Evolutionary conservation across 75 land plant genomes (phyloP), one percentile per base, ranked within the genome.

Genomic region (Selaginella moellendorffii): DNA sequence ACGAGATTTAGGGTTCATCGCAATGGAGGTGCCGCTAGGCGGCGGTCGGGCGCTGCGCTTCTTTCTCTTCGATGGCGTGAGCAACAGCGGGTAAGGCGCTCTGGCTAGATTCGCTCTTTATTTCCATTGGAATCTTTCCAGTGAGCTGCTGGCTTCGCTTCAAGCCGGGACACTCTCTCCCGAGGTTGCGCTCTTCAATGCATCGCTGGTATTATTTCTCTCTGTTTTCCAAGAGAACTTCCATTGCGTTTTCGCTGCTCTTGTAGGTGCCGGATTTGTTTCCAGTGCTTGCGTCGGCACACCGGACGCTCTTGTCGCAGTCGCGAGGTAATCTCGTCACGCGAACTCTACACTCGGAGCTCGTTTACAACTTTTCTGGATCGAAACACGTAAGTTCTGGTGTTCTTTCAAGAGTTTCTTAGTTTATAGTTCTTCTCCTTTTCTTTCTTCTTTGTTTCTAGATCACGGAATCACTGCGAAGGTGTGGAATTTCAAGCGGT

Each of bases 301-400:
- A 91, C 52, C 87, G 87, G 63, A 63, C 95, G n/a, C 78, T 82
- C 51, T 1, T 88, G 8, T 30, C 97, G 30, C 86, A 85, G 63
- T 70, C 84, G 31, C 68, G 93, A 65, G 84, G 67, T 0, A 65
- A 79, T 29, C 77, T 91, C 52, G 80, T 79, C 0, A 88, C 93
- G 8, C 78, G 84, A 24, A 87, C 89, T 28, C 69, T 79, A 30
- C 97, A 87, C 65, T 87, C 97, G 29, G 97, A 91, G 77, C 85
- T 91, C 54, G 84, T 91, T 56, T 91, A 80, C 72, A 91, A 91
- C 62, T 91, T 82, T 63, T 87, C 97, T 10, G 92, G 86, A 28
- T 87, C 97, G 29, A 91, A 91, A 68, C 97, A 91, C 82, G 97
- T 91, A 84, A 64, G 59, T 19, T 19, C n/a, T 24, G 5, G 10